phyloP scores from a whole-genome alignment of 1,284 basidiomycete species.

The Boletus semigastroideus region DNA sequence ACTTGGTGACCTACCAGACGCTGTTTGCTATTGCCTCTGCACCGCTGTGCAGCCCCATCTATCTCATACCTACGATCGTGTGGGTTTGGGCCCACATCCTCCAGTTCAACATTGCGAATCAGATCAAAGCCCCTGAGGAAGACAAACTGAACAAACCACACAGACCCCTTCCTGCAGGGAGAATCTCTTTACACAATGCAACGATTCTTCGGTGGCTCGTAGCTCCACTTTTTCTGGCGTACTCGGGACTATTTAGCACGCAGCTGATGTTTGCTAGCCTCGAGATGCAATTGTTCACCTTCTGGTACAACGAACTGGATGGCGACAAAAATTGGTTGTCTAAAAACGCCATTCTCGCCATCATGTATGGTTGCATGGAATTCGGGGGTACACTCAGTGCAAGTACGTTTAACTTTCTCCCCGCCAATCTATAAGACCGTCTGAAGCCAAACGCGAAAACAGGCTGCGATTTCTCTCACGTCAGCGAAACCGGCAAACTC shows the following conservation, averaged over 20 bases:
- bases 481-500: slow-evolving; percentile 26
- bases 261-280: slow-evolving; percentile 34
- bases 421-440: too few species aligned
- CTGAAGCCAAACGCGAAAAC: too few species aligned
- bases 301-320: slow-evolving; percentile 39
- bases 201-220: slow-evolving; percentile 38
- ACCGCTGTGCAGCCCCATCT: slow-evolving; percentile 22
- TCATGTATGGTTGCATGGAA: slow-evolving; percentile 40
- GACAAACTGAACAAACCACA: slow-evolving; percentile 42
- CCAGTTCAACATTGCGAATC: slow-evolving; percentile 45
- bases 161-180: slow-evolving; percentile 40
- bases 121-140: slow-evolving; percentile 39
- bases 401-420: slow-evolving; percentile 23
- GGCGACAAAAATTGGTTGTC: slow-evolving; percentile 38
- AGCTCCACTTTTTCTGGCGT: slow-evolving; percentile 34
- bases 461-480: slow-evolving; percentile 16
- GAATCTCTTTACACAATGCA: slow-evolving; percentile 35
- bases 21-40: slow-evolving; percentile 37
- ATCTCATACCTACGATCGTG: slow-evolving; percentile 29
- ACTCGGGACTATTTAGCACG: slow-evolving; percentile 34
- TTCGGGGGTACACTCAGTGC: slow-evolving; percentile 40
- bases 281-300: slow-evolving; percentile 30
- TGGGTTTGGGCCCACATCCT: slow-evolving; percentile 48
- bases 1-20: slow-evolving; percentile 28
- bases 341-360: slow-evolving; percentile 38